Evolutionary conservation across 169 alveolate genomes (phyloP).

Genomic region (Eimeria praecox): DNA sequence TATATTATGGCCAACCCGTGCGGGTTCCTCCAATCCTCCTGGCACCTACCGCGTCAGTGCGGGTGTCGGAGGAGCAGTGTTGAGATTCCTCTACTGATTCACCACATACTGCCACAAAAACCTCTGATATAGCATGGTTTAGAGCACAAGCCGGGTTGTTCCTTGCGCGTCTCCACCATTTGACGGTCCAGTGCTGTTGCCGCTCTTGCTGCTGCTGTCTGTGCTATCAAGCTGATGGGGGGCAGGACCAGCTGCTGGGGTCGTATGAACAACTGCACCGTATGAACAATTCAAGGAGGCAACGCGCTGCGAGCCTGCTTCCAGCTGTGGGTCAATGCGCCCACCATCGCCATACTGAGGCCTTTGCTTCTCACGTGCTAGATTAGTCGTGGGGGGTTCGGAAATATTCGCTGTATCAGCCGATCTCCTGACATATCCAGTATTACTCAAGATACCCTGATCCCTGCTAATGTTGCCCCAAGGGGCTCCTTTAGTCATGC

Average conservation of each 20-base stretch:
- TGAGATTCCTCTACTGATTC: background rate
- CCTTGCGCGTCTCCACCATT: background rate
- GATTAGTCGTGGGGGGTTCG: background rate
- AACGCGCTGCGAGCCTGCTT: no score
- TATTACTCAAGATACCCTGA: background rate
- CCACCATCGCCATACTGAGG: no score
- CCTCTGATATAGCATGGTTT: background rate
- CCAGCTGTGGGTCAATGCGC: background rate
- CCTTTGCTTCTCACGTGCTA: no score
- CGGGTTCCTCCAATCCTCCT: background rate
- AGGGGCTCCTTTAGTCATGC: background rate
- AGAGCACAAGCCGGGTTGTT: background rate
- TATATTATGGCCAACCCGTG: no score
- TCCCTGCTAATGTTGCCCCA: background rate
- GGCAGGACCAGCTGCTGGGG: background rate
- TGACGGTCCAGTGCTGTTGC: background rate
- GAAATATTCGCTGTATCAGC: background rate
- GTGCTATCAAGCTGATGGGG: background rate
- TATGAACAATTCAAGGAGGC: background rate
- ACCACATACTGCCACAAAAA: no score
- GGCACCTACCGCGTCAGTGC: background rate
- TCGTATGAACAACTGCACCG: no score
- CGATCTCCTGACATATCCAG: background rate
- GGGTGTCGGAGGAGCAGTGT: background rate
- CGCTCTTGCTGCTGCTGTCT: conserved; percentile 1